Percentiles rank a stretch among this genome's conserved stretches.
Evolutionary conservation across 2,329 filamentous ascomycete species (phyloP).

Genomic region (Trichophyton rubrum): DNA sequence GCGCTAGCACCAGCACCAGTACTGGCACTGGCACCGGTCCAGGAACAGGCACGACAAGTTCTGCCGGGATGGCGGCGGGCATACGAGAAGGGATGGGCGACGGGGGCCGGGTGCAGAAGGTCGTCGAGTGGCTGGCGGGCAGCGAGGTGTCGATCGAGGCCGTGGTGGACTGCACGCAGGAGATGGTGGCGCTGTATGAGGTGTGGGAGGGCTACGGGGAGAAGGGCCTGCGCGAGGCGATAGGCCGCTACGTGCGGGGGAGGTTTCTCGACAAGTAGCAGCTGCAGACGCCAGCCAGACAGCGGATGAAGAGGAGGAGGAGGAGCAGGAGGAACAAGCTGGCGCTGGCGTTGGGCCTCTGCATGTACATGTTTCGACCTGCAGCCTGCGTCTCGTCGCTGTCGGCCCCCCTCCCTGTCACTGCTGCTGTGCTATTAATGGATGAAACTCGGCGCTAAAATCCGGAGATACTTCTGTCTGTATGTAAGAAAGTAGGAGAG

Average conservation of each 20-base stretch:
- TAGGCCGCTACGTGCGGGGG: constrained; percentile 50
- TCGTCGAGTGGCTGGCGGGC: constrained; percentile 63
- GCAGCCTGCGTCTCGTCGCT: not conserved
- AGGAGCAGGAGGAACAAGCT: too few species aligned
- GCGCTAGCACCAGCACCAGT: not conserved
- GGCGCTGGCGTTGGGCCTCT: not conserved
- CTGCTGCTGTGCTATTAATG: not conserved
- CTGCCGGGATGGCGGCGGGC: constrained; percentile 17
- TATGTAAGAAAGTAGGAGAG: too few species aligned
- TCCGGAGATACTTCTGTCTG: not conserved
- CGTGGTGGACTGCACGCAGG: constrained; percentile 80
- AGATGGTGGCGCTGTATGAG: constrained; percentile 82
- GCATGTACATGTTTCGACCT: not conserved
- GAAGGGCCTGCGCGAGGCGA: constrained; percentile 51
- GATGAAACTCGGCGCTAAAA: constrained; percentile 1
- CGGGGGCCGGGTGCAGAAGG: constrained; percentile 43
- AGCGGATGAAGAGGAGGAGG: not conserved
- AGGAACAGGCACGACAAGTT: not conserved
- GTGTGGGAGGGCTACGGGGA: constrained; percentile 55
- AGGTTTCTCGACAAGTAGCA: constrained; percentile 45
- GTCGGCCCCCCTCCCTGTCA: too few species aligned
- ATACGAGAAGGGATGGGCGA: constrained; percentile 26
- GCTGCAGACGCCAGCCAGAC: not conserved
- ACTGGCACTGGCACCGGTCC: not conserved
- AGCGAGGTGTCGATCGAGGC: constrained; percentile 73